Base-by-base conservation (phyloP, 2,329 filamentous ascomycete genomes). In the Rhytidhysteron rufulum region DNA sequence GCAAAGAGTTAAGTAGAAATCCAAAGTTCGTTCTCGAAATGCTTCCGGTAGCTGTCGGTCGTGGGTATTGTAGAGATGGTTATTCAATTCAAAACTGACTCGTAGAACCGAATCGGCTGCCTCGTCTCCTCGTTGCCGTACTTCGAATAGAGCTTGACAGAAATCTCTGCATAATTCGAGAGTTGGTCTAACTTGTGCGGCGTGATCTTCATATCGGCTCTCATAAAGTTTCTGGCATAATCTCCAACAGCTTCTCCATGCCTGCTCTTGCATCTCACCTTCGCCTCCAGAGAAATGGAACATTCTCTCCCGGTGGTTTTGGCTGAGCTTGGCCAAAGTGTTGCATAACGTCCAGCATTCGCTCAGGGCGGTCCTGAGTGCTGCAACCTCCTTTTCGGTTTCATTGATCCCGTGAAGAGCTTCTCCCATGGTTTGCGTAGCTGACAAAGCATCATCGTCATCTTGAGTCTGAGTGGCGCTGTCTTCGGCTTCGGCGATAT, bases 321-420 rank as follows among this genome's bases (percentile, higher is more conserved):
- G 90, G 63, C 88, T 95, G 15, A 95, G 74, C 48, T 79, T 87
- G 17, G 88, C 88, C 22, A 96, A 71, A 0, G 89, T 95, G 58
- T 95, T 96, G 70, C 90, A 96, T 11, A 96, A 71, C 1, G 85
- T 94, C 90, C 90, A 96, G 65, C 89, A 95, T 68, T 95, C 88
- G 46, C 85, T 80, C 13, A 96, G 73, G 2, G 89, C 88, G 21
- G 80, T 80, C 46, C 80, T 80, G n/a, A 95, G 70, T 6, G 85
- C 83, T 19, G 68, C 71, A 18, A 87, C 71, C 54, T 88, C 83
- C 37, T 74, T 72, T 40, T 80, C 72, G n/a, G 77, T 72, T 41
- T 78, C 72, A 44, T 77, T 78, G 22, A 75, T 73, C 55, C 75
- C 74, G 33, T 78, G 70, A 41, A 82, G 75, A 21, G 73, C 72